phyloP scores from a whole-genome alignment of 2,329 filamentous ascomycete species.

The Fusarium albosuccineum region DNA sequence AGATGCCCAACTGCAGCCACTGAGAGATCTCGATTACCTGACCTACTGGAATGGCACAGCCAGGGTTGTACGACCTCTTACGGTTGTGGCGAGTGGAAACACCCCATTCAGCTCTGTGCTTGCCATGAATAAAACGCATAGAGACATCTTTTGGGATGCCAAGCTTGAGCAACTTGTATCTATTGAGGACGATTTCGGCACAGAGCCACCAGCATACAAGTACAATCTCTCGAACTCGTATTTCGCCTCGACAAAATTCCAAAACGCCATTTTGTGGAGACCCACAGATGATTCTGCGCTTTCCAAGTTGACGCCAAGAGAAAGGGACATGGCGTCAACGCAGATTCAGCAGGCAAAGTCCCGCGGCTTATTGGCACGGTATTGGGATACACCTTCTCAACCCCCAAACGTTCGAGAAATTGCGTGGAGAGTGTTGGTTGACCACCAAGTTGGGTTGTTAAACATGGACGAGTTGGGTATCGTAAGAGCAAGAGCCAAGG shows the following conservation, averaged over 20 bases:
- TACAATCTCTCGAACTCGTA: slow-evolving; percentile 26
- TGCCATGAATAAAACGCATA: slow-evolving; percentile 6
- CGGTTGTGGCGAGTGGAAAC: slow-evolving; percentile 14
- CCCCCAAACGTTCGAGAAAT: slow-evolving; percentile 28
- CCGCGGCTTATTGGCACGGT: slow-evolving; percentile 13
- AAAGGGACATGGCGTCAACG: slow-evolving; percentile 3
- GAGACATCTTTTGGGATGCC: slow-evolving; percentile 30
- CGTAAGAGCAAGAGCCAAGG: slow-evolving; percentile 20
- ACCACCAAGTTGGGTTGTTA: slow-evolving; percentile 6
- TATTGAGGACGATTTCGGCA: slow-evolving; percentile 5
- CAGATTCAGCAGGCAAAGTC: slow-evolving; percentile 24
- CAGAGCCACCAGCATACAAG: slow-evolving; percentile 4
- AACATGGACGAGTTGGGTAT: slow-evolving; percentile 30
- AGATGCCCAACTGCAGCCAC: not conserved
- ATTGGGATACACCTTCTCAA: slow-evolving; percentile 16
- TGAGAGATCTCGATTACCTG: slow-evolving; percentile 14
- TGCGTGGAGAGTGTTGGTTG: slow-evolving; percentile 17
- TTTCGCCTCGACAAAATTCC: slow-evolving; percentile 16
- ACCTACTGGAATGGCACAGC: slow-evolving; percentile 27
- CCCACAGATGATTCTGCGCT: not conserved
- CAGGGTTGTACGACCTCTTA: slow-evolving; percentile 13
- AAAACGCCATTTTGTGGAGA: slow-evolving; percentile 13
- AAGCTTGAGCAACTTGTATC: slow-evolving; percentile 16
- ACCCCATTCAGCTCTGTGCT: slow-evolving; percentile 9
- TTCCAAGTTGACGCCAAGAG: too few relatives aligned